Evolutionary conservation across 805 yeast genomes (phyloP).

Genomic region (Pichia heedii): DNA sequence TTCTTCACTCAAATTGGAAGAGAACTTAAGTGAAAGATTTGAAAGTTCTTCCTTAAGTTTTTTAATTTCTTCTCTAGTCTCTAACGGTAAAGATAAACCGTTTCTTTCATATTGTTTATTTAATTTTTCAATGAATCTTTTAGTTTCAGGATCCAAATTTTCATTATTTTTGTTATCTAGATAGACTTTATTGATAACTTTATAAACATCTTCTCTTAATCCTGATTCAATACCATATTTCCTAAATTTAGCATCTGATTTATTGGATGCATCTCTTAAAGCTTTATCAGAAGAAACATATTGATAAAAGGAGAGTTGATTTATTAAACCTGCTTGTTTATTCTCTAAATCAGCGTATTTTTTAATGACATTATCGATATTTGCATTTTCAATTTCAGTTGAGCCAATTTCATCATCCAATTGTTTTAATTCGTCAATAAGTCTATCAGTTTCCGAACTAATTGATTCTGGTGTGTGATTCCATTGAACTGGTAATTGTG

Average conservation of each 20-base stretch:
- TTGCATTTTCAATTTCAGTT: conserved; percentile 32
- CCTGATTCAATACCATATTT: conserved; percentile 55
- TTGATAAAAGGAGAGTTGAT: conserved; percentile 58
- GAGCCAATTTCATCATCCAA: conserved; percentile 48
- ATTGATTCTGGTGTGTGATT: conserved; percentile 45
- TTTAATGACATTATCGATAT: conserved; percentile 46
- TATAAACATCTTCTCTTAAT: conserved; percentile 57
- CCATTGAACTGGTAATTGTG: conserved; percentile 48
- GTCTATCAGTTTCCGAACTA: conserved; percentile 31
- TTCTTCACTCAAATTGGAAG: conserved; percentile 65
- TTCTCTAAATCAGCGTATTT: conserved; percentile 48
- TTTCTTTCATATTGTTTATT: conserved; percentile 51
- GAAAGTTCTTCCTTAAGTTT: conserved; percentile 48
- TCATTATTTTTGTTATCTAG: conserved; percentile 27
- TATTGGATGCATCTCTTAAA: conserved; percentile 62
- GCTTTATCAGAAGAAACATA: conserved; percentile 58
- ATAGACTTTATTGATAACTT: conserved; percentile 46
- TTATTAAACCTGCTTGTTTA: conserved; percentile 33
- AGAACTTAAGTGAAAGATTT: conserved; percentile 45
- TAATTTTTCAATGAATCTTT: conserved; percentile 47
- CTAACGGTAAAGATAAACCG: conserved; percentile 57
- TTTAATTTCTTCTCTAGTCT: conserved; percentile 46
- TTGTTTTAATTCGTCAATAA: conserved; percentile 34
- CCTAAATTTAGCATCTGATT: conserved; percentile 50
- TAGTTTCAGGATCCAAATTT: conserved; percentile 42